These are phyloP conservation scores for Inga laurina DNA, from an alignment of 306 rosid genomes.

Conservation along the genomic window DNA sequence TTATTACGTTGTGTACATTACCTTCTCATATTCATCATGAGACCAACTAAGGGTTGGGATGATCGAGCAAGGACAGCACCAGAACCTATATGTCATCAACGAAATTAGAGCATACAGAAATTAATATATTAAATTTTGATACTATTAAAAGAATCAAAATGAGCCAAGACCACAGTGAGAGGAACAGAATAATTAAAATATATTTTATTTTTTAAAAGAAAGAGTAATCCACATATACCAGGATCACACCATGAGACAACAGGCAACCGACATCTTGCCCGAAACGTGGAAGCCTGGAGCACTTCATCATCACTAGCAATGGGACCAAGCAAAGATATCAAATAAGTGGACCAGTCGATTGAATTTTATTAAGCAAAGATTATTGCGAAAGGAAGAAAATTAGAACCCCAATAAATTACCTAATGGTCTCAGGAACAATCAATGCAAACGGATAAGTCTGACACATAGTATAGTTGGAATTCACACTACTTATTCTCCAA, in stretches of 20 bases:
- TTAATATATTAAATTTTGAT: conserved; percentile 5
- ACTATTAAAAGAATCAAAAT: conserved; percentile 14
- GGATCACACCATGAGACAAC: conserved; percentile 95
- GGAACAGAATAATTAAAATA: conserved; percentile 3
- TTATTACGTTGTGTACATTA: conserved; percentile 41
- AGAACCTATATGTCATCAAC: conserved; percentile 50
- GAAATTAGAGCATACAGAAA: conserved; percentile 27
- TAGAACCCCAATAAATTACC: conserved; percentile 54
- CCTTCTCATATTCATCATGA: conserved; percentile 99
- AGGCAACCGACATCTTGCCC: conserved; percentile 92
- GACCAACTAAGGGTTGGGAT: conserved; percentile 96
- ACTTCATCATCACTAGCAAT: conserved; percentile 87
- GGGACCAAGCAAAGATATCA: conserved; percentile 30
- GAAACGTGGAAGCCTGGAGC: conserved; percentile 79
- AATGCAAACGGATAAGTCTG: conserved; percentile 95
- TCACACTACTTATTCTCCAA: conserved; percentile 87
- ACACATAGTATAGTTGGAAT: conserved; percentile 75
- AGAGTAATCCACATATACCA: conserved; percentile 43
- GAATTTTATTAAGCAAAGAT: conserved; percentile 32
- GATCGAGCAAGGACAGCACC: conserved; percentile 99
- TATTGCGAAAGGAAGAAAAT: conserved; percentile 24
- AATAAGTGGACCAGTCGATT: conserved; percentile 23
- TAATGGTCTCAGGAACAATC: conserved; percentile 72
- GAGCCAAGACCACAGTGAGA: conserved; percentile 16
- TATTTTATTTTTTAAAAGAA: not conserved